Evolutionary conservation across 352 stramenopile genomes (phyloP), one percentile per base, ranked within the genome.

Genomic region (Phytophthora hibernalis): DNA sequence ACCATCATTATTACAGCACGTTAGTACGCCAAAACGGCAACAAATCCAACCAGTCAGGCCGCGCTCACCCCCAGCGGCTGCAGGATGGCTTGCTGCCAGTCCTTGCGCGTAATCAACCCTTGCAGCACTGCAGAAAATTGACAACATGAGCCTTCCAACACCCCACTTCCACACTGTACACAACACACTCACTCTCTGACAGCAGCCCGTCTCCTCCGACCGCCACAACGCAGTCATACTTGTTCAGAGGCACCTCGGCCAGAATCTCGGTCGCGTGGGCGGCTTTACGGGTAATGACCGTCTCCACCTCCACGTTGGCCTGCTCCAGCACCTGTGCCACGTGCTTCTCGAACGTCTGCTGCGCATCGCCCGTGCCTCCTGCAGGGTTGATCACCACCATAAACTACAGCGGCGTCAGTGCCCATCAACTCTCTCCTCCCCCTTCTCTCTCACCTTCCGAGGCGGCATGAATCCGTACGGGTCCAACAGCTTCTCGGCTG

Each of bases 351-450:
- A 77, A 92, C 35, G 75, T 82, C 15, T 83, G 61, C 47, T 82
- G 70, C 11, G 82, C 85, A 9, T 74, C 76, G 20, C 85, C 83
- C 2, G 73, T 53, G 10, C 86, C 86, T 45, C 85, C 81, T 44
- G 80, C 77, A 6, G 87, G 85, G 53, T 92, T 93, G 35, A 95
- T 76, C 44, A 92, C 70, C 37, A 92, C 77, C 31, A 90, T 54
- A 61, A 85, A 92, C 74, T 82, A 33, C 49, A 79, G 58, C 73
- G 28, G 2, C 58, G 48, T 24, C 16, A 50, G 4, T 13, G 18
- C 20, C n/a, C 28, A 37, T 48, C 43, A 48, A 11, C 62, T 8
- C 61, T 40, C 16, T n/a, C 55, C 16, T 38, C 54, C 26, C 10
- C 15, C 40, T 11, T 35, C 12, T 21, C 13, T 47, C 38, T 31